These are phyloP conservation scores for Candida sp. DNA, from an alignment of 1,139 yeast genomes.

Conservation along the genomic window DNA sequence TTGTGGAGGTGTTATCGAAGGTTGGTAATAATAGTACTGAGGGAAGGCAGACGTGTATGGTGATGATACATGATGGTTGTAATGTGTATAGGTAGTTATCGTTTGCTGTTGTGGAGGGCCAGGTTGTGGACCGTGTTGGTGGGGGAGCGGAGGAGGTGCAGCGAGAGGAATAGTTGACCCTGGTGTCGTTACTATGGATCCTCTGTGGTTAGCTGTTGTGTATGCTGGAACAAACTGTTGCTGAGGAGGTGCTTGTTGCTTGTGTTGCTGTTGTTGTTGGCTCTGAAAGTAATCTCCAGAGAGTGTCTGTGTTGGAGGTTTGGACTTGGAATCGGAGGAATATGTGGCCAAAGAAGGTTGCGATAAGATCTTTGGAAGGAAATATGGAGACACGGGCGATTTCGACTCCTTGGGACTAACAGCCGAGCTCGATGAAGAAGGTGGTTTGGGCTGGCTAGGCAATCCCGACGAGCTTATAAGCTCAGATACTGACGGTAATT, in stretches of 20 bases:
- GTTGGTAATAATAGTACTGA: slow-evolving; percentile 8
- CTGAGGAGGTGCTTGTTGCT: background rate
- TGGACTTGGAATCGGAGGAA: slow-evolving; percentile 5
- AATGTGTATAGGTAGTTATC: background rate
- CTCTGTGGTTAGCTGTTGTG: background rate
- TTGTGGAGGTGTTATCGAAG: background rate
- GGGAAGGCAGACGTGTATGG: slow-evolving; percentile 1
- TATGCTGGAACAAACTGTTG: background rate
- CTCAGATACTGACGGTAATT: slow-evolving; percentile 41
- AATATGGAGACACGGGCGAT: slow-evolving; percentile 5
- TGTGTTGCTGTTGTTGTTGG: background rate
- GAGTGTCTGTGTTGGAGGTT: slow-evolving; percentile 1
- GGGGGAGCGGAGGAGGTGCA: slow-evolving; percentile 1
- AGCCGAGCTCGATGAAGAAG: background rate
- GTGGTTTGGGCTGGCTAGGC: background rate
- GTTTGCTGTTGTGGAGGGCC: slow-evolving; percentile 3
- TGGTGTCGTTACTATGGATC: slow-evolving; percentile 2
- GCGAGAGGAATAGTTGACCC: slow-evolving; percentile 3
- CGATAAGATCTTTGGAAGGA: slow-evolving; percentile 1
- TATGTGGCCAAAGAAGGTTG: slow-evolving; percentile 5
- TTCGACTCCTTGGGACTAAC: background rate
- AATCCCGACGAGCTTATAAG: slow-evolving; percentile 21
- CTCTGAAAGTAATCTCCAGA: background rate
- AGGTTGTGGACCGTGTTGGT: background rate
- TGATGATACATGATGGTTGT: background rate